These are phyloP conservation scores for Thymus mandschuricus DNA, from an alignment of 257 asterid genomes.

Conservation along the genomic window DNA sequence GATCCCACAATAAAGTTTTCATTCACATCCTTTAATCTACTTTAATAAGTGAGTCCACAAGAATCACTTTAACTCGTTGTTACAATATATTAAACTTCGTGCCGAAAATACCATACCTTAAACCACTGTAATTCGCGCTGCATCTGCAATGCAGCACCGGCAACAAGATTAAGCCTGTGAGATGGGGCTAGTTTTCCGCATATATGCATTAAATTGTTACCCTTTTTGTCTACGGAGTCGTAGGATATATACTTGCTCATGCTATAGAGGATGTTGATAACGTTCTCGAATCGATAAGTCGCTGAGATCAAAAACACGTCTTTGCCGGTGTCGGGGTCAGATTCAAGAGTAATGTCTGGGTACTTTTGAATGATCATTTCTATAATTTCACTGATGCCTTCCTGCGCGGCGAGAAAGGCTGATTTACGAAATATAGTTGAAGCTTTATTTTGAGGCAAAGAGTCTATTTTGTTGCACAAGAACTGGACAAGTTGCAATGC, in stretches of 20 bases:
- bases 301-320: conserved; percentile 18
- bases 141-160: conserved; percentile 34
- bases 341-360: background rate
- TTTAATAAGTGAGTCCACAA: too few species aligned
- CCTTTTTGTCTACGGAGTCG: background rate
- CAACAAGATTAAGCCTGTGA: conserved; percentile 14
- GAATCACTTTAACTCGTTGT: too few species aligned
- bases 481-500: background rate
- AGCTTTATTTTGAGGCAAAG: background rate
- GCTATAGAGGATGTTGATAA: conserved; percentile 23
- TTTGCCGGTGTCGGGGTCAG: background rate
- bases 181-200: conserved; percentile 14
- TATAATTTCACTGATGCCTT: conserved; percentile 27
- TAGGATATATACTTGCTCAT: background rate
- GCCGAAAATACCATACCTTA: background rate
- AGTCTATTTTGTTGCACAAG: conserved; percentile 6
- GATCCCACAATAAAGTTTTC: too few species aligned
- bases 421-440: background rate
- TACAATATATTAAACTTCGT: too few species aligned
- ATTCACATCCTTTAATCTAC: too few species aligned
- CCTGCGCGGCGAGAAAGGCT: background rate
- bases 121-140: conserved; percentile 36
- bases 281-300: conserved; percentile 19
- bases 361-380: conserved; percentile 12
- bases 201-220: conserved; percentile 19